Base-by-base conservation (phyloP, 352 stramenopile genomes). In the Phytophthora boehmeriae region DNA sequence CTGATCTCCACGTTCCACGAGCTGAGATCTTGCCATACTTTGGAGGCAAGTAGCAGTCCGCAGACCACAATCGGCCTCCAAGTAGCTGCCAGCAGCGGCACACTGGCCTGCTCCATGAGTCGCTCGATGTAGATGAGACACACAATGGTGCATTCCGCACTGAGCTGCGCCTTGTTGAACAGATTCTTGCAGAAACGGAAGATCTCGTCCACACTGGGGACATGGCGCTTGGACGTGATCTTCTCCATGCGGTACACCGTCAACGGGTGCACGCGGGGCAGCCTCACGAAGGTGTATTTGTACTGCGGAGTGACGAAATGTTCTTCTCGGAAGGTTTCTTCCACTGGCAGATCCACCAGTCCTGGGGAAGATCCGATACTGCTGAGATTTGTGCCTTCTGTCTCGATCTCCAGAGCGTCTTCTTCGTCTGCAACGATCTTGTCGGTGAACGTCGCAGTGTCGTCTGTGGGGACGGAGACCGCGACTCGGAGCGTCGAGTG, bases 111-210 rank as follows among this genome's bases (percentile, higher is more conserved):
- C 73, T 99, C 96, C 96, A 99, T 99, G 19, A 99, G 86, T 13
- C 97, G 91, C 76, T 99, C 98, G 8, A 99, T 97, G 81, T 99
- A 99, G 61, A 99, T 99, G 17, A 99, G 88, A 52, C 88, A 97
- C 45, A 99, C 97, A 70, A 99, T 98, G 5, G 95, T 98, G 81
- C 97, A 99, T 87, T 99, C 97, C n/a, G 96, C 96, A 49, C 89
- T 98, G 46, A 99, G 71, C 56, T 98, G 95, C 16, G 98, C 96
- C 57, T 96, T 94, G 59, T 98, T 97, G 79, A 99, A 99, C 13
- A 99, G 76, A 56, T 95, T 96, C 53, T 91, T 94, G 59, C 93
- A 91, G 52, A 98, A 98, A 13, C 86, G 75, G 63, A 96, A 97
- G 65, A 98, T 97, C 72, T 97, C 92, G 54, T 97, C 85, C 23